Evolutionary conservation across 768 basidiomycete genomes (phyloP).

Genomic region (Hypholoma fasciculare): DNA sequence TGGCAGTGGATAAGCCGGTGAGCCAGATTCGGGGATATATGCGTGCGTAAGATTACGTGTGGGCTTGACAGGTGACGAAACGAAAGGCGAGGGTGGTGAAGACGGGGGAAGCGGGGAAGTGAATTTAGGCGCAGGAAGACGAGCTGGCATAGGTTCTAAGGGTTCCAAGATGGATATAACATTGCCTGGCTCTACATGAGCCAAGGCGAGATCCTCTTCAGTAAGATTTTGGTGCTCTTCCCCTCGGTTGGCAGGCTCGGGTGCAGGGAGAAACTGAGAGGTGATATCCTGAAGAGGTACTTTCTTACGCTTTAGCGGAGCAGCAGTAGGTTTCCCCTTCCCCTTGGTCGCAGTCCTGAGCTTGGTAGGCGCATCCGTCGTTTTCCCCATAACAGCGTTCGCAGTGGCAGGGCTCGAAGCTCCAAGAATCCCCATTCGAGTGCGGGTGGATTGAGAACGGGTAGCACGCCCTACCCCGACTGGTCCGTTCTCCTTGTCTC

Average conservation of each 20-base stretch:
- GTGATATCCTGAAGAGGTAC: slow-evolving; percentile 36
- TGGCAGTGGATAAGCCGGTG: slow-evolving; percentile 9
- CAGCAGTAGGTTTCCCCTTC: slow-evolving; percentile 20
- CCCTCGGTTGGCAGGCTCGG: slow-evolving; percentile 28
- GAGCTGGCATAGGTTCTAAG: not conserved
- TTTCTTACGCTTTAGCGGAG: slow-evolving; percentile 26
- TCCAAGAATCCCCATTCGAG: slow-evolving; percentile 12
- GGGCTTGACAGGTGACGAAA: slow-evolving; percentile 8
- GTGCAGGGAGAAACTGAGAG: slow-evolving; percentile 26
- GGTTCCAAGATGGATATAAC: slow-evolving; percentile 6
- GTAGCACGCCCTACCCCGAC: slow-evolving; percentile 7
- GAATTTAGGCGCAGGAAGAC: slow-evolving; percentile 8
- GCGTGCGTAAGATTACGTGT: not conserved
- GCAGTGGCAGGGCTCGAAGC: slow-evolving; percentile 1
- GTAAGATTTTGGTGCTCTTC: slow-evolving; percentile 9
- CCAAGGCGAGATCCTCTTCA: not conserved
- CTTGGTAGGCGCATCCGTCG: slow-evolving; percentile 3
- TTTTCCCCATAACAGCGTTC: not conserved
- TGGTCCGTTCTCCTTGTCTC: slow-evolving; percentile 23
- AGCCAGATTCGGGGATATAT: slow-evolving; percentile 3
- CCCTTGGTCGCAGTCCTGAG: slow-evolving; percentile 18
- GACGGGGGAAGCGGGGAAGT: slow-evolving; percentile 36
- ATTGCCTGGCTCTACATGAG: slow-evolving; percentile 5
- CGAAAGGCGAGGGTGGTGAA: slow-evolving; percentile 28
- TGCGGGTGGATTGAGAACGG: slow-evolving; percentile 14